A percentile compares a stretch with the other conserved stretches of the same genome.
Conservation (phyloP, 371 early-diverging fungal species). For the Thermomucor indicae-seudaticae region DNA sequence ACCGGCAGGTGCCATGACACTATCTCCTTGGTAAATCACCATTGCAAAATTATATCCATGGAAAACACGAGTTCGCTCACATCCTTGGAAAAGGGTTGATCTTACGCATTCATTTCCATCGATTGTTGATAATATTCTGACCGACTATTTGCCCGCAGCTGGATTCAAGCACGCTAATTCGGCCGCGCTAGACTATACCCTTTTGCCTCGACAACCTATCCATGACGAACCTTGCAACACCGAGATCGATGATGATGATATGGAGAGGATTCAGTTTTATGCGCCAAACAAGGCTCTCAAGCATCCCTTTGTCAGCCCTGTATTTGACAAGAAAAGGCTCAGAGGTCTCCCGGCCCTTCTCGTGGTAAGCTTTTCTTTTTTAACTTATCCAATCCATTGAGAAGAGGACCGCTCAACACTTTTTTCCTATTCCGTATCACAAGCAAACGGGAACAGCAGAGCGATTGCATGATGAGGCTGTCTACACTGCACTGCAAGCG, state of each 20-base stretch:
- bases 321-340: conserved; percentile 34
- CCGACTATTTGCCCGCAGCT: conserved; percentile 59
- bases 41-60: conserved; percentile 25
- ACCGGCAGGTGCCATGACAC: conserved; percentile 45
- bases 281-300: conserved; percentile 43
- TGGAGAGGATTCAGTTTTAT: conserved; percentile 55
- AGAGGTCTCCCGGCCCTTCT: conserved; percentile 41
- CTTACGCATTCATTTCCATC: conserved; percentile 66
- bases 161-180: conserved; percentile 48
- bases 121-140: conserved; percentile 45
- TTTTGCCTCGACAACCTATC: conserved; percentile 17
- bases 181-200: conserved; percentile 30
- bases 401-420: too few relatives aligned
- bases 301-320: conserved; percentile 47
- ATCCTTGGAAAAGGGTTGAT: conserved; percentile 39
- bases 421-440: neutral
- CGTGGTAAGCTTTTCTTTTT: conserved; percentile 37
- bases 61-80: too few relatives aligned
- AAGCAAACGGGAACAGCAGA: conserved; percentile 66
- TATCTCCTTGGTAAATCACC: conserved; percentile 50
- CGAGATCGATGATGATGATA: conserved; percentile 3
- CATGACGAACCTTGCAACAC: conserved; percentile 12
- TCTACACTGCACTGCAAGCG: conserved; percentile 32
- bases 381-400: too few relatives aligned
- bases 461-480: conserved; percentile 63